These are phyloP conservation scores for Pythium brassicae DNA, from an alignment of 352 stramenopile genomes.

Conservation along the genomic window DNA sequence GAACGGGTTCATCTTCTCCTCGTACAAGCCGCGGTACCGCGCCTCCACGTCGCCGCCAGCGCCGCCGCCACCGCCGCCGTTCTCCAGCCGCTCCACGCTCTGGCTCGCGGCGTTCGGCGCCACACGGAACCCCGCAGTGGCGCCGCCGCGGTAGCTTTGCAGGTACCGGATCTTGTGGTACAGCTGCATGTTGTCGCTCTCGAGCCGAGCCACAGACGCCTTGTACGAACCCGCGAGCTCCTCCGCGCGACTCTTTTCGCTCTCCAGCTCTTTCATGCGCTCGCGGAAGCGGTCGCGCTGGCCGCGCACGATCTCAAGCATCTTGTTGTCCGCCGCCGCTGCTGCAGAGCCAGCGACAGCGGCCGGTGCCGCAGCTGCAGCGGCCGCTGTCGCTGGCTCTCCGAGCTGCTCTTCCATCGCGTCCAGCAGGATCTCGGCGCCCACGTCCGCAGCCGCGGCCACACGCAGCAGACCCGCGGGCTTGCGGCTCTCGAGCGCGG, in stretches of 20 bases:
- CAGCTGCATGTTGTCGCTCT: conserved; percentile 89
- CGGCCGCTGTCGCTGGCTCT: neutral
- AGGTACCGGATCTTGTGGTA: conserved; percentile 90
- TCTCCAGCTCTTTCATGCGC: conserved; percentile 76
- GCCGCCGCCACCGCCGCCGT: conserved; percentile 16
- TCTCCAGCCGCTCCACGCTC: conserved; percentile 25
- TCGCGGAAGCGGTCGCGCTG: conserved; percentile 82
- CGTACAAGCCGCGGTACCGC: conserved; percentile 86
- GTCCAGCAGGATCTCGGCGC: conserved; percentile 66
- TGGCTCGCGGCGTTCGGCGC: conserved; percentile 7
- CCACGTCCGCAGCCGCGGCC: conserved; percentile 37
- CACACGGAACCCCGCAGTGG: conserved; percentile 7
- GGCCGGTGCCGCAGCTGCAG: neutral
- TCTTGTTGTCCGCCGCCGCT: conserved; percentile 52
- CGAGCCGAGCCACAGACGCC: conserved; percentile 61
- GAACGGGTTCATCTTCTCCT: conserved; percentile 91
- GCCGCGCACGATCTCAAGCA: conserved; percentile 79
- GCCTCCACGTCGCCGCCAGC: conserved; percentile 47
- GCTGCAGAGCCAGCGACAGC: conserved; percentile 13
- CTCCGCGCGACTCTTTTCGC: conserved; percentile 65
- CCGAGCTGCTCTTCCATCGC: conserved; percentile 61
- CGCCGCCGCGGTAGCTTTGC: conserved; percentile 58
- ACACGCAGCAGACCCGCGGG: conserved; percentile 15
- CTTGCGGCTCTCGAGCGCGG: conserved; percentile 42
- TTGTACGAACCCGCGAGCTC: conserved; percentile 63